These are phyloP conservation scores for Aspergillus saccharolyticus DNA, from an alignment of 495 filamentous ascomycete species.

Conservation along the genomic window DNA sequence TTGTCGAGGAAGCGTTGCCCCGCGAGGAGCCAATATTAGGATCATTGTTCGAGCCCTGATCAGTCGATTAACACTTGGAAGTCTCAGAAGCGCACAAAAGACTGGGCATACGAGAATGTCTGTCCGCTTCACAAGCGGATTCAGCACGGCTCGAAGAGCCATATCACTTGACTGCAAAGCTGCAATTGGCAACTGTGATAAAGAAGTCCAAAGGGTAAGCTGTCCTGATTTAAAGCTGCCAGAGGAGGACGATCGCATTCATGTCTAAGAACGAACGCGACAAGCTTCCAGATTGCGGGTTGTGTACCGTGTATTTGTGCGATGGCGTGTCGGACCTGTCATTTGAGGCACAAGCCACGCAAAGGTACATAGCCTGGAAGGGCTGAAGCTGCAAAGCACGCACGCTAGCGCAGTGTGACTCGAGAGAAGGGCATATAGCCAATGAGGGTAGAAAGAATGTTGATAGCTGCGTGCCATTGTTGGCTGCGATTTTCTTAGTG, in stretches of 20 bases:
- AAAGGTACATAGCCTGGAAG: constrained; percentile 6
- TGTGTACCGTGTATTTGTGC: not conserved
- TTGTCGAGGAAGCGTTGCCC: constrained; percentile 36
- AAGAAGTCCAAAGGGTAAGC: not conserved
- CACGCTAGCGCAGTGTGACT: constrained; percentile 14
- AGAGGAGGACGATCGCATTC: constrained; percentile 2
- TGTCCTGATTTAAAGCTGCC: not conserved
- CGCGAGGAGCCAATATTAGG: constrained; percentile 42
- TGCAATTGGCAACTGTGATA: not conserved
- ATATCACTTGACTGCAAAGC: constrained; percentile 9
- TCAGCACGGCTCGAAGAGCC: constrained; percentile 8
- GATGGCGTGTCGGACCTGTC: constrained; percentile 28
- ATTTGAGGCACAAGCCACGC: constrained; percentile 8
- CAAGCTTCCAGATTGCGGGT: constrained; percentile 6
- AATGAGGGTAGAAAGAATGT: constrained; percentile 5
- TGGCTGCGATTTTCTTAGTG: not conserved
- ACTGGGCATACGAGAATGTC: constrained; percentile 15
- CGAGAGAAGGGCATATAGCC: constrained; percentile 13
- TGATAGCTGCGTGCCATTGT: not conserved
- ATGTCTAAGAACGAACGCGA: constrained; percentile 5
- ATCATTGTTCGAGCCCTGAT: constrained; percentile 37
- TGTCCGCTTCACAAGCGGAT: constrained; percentile 12
- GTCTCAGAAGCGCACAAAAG: not conserved
- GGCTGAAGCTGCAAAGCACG: constrained; percentile 11
- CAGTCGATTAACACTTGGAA: constrained; percentile 3